phyloP scores from a whole-genome alignment of 164 flowering plant genomes.

The Paratinospora sagittata region DNA sequence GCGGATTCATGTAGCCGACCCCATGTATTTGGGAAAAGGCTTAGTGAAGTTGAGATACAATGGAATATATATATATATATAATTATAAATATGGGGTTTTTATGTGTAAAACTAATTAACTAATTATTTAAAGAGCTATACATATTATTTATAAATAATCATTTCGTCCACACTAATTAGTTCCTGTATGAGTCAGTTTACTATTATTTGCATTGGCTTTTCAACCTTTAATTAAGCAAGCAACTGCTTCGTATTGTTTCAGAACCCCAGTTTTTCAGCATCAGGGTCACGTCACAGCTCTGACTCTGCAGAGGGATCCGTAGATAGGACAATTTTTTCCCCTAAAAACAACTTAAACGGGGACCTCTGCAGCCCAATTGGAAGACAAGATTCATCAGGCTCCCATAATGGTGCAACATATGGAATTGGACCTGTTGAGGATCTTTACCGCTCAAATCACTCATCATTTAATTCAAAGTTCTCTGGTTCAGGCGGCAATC shows the following conservation, averaged over 20 bases:
- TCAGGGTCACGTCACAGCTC: slow-evolving; percentile 51
- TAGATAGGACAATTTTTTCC: slow-evolving; percentile 27
- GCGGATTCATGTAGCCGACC: too few relatives aligned
- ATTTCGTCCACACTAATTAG: too few relatives aligned
- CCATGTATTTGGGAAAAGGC: too few relatives aligned
- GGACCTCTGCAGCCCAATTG: slow-evolving; percentile 19
- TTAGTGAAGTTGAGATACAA: too few relatives aligned
- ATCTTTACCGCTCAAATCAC: slow-evolving; percentile 33
- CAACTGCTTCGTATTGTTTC: slow-evolving; percentile 14
- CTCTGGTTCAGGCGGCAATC: slow-evolving; percentile 21
- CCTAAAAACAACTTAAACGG: slow-evolving; percentile 30
- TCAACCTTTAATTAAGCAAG: slow-evolving; percentile 1
- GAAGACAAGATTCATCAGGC: slow-evolving; percentile 36
- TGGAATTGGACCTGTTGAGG: slow-evolving; percentile 20
- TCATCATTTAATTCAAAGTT: slow-evolving; percentile 42
- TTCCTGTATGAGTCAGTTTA: slow-evolving; percentile 1
- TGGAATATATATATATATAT: too few relatives aligned
- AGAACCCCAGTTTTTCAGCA: slow-evolving; percentile 55
- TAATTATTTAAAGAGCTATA: too few relatives aligned
- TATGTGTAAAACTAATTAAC: too few relatives aligned
- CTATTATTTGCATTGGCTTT: neutral
- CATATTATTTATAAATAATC: too few relatives aligned
- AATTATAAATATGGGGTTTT: too few relatives aligned
- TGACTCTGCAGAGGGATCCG: slow-evolving; percentile 46
- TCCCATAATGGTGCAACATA: slow-evolving; percentile 27